Evolutionary conservation across 176 grass and related monocot genomes (phyloP), one percentile per base, ranked within the genome.

Genomic region (Ensete glaucum): DNA sequence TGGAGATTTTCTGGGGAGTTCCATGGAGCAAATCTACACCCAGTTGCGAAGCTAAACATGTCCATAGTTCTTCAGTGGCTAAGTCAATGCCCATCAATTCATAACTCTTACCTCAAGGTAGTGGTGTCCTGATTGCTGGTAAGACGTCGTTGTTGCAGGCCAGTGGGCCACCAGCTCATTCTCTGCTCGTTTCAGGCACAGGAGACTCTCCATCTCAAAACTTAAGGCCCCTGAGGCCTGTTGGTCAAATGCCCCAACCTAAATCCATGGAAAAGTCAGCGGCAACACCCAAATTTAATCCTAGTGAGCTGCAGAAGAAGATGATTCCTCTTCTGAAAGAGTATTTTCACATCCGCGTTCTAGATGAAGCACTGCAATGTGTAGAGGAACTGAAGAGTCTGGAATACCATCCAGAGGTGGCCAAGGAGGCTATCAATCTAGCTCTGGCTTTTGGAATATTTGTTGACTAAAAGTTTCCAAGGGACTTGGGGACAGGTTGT

Each of bases 311-410:
- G 63, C 82, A 89, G 50, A 98, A 98, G 79, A 98, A 98, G 73
- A 91, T 88, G 3, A 23, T 82, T 24, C 67, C 90, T 82, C 90
- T 98, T 84, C 85, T 93, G 21, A 88, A 98, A 59, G 94, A 98
- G 83, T 98, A 98, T 78, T 98, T 98, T 16, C 50, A 82, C 53
- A 75, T 98, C 50, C 83, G 82, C 20, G 85, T 98, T 65, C 77
- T 98, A n/a, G 90, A 87, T 76, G 94, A 98, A 86, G 90, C 90
- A 66, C 87, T 91, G 20, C 88, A 91, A 80, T 98, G 94, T 75
- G 82, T 98, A 2, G 90, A 93, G 90, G 94, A 98, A 79, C 71
- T 98, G 52, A 85, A 91, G 67, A 87, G 76, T 54, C 94, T 84
- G 71, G 84, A 67, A 25, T 89, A 89, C 84, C 78, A 98, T 72